Evolutionary conservation across 2,329 filamentous ascomycete species (phyloP), one percentile per base, ranked within the genome.

Genomic region (Ascochyta pisi): DNA sequence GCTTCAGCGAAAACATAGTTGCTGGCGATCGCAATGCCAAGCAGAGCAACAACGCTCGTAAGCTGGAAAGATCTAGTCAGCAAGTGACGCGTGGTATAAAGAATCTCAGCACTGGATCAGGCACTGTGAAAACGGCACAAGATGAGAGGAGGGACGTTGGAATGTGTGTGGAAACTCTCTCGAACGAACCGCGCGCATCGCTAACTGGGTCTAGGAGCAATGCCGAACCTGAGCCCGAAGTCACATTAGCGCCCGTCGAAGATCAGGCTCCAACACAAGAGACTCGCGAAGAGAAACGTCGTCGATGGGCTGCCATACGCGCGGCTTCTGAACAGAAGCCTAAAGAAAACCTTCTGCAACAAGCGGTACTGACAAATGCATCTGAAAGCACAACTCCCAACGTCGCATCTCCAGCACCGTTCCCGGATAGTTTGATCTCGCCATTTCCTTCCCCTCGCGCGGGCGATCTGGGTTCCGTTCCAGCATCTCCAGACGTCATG

Each of bases 281-380:
- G 42, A 66, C 70, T 27, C 66, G 70, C 15, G 73, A 73, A 46
- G 71, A 73, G 57, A 73, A 71, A 42, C 64, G 63, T 34, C 68
- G 69, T 24, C 67, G 68, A 15, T 74, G 73, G 67, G 71, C 69
- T 34, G 68, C 66, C 23, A 74, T 69, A 47, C 67, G 69, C 44
- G 64, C 61, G 41, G 66, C 64, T 33, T 65, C 78, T 71, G 62
- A 71, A 62, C 74, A 84, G 47, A 69, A 64, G 43, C 88, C 88
- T 45, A 89, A 90, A 49, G 65, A 69, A 15, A 68, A 50, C 47
- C 82, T 94, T 68, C 84, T 90, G 58, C 86, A 94, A 60, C 88
- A 93, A 77, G 89, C 89, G 55, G 80, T 94, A 35, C 82, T 84
- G 55, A 81, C 84, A 44, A 86, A 84, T 62, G 87, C 85, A 60